These are phyloP conservation scores for Coemansia sp. DNA, from an alignment of 192 early-diverging fungal genomes.

Conservation along the genomic window DNA sequence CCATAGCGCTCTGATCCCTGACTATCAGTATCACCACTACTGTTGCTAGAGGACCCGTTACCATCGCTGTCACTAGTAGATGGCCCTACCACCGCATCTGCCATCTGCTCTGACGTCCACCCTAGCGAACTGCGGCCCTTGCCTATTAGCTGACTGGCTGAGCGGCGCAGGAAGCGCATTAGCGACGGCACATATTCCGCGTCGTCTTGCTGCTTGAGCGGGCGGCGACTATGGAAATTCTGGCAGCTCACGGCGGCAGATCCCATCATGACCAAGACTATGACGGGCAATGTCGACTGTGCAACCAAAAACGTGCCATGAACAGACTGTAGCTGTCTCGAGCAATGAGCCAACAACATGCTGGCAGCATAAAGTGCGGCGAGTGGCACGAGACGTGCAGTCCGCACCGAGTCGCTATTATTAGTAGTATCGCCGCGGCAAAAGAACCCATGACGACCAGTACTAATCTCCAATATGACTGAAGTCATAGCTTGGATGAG, in stretches of 20 bases:
- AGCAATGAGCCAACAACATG: conserved; percentile 17
- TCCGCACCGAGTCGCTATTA: conserved; percentile 13
- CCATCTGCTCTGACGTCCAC: background rate
- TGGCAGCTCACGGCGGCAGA: background rate
- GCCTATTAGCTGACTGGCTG: background rate
- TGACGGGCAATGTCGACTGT: conserved; percentile 25
- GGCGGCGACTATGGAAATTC: background rate
- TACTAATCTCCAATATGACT: conserved; percentile 14
- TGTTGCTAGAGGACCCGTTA: background rate
- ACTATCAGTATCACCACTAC: background rate
- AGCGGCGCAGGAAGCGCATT: background rate
- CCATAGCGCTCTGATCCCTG: background rate
- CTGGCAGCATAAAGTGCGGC: conserved; percentile 21
- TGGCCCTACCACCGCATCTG: background rate
- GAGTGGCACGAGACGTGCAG: conserved; percentile 21
- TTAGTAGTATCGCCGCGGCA: background rate
- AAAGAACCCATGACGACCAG: conserved; percentile 22
- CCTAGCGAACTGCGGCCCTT: background rate
- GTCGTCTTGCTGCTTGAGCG: background rate
- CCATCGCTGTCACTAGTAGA: conserved; percentile 2
- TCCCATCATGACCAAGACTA: conserved; percentile 14
- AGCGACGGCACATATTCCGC: background rate
- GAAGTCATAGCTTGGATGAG: conserved; percentile 17
- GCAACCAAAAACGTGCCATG: conserved; percentile 33
- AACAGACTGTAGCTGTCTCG: conserved; percentile 16